Evolutionary conservation across 2,329 filamentous ascomycete species (phyloP), one percentile per base, ranked within the genome.

Genomic region (Cladosporium sp.): DNA sequence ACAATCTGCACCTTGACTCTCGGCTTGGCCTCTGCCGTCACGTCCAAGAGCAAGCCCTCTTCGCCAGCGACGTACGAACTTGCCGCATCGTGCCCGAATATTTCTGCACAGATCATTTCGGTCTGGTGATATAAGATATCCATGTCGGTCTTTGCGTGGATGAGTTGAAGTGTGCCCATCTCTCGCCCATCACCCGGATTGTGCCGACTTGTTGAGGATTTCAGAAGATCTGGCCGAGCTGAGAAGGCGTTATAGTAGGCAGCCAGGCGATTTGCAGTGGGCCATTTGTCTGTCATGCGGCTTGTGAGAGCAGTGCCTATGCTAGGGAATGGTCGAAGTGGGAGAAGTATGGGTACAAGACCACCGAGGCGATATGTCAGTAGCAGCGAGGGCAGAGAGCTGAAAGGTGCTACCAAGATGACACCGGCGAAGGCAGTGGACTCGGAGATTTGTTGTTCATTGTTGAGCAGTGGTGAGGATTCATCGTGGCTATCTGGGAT

Each of bases 231-330:
- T 21, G 67, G 78, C 76, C 49, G 76, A 79, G 52, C 37, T 11
- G 65, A 40, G 84, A 70, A 87, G 78, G 65, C 82, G 84, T 67
- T 80, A 79, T 57, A 97, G 80, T 56, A 94, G 55, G 83, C 86
- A 62, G 81, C 80, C 11, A 97, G 80, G 4, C 93, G 85, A 31
- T 84, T 81, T 0, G 85, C 85, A 0, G 91, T 92, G 57, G 87
- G 83, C 95, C 95, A 99, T 67, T 84, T 88, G 73, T 98, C 94
- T n/a, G 90, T 81, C 14, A 97, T 84, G 62, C 85, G 84, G 10
- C 80, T 76, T 21, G 88, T 81, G 7, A 96, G 80, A 72, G 85
- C 85, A 5, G 82, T 80, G 57, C 90, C 80, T 18, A 93, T 74
- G 14, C 83, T 81, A 0, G 91, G 91, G 75, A 91, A 91, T 2